These are phyloP conservation scores for Hebeloma cylindrosporum DNA, from an alignment of 768 basidiomycete species.

Conservation along the genomic window DNA sequence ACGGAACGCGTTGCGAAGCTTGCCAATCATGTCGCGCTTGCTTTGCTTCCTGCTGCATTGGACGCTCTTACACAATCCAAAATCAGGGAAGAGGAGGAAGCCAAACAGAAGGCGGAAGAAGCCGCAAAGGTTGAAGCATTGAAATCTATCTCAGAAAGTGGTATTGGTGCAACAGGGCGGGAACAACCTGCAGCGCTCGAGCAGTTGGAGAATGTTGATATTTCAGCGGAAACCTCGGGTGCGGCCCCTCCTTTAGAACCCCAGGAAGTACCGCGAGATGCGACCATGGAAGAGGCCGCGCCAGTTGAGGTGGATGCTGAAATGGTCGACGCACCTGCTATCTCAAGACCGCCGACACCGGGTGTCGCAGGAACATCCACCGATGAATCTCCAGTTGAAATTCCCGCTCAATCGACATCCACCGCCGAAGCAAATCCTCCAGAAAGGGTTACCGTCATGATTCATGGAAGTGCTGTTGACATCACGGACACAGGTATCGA, in stretches of 20 bases:
- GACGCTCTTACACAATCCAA: conserved; percentile 61
- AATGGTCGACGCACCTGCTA: conserved; percentile 44
- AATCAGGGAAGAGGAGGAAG: conserved; percentile 55
- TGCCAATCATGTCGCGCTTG: conserved; percentile 67
- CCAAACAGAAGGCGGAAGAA: conserved; percentile 42
- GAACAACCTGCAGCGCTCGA: conserved; percentile 1
- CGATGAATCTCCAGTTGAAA: conserved; percentile 12
- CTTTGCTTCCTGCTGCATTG: conserved; percentile 77
- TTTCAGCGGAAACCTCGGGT: not conserved
- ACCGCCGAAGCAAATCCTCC: conserved; percentile 31
- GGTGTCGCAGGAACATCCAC: conserved; percentile 3
- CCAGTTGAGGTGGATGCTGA: conserved; percentile 44
- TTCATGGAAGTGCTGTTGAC: conserved; percentile 91
- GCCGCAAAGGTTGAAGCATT: conserved; percentile 32
- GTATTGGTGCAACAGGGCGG: conserved; percentile 3
- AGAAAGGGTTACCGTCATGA: conserved; percentile 81
- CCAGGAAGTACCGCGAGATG: conserved; percentile 23
- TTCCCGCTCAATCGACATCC: conserved; percentile 22
- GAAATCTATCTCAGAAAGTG: conserved; percentile 23
- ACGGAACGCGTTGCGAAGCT: conserved; percentile 66
- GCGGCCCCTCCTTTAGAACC: not conserved
- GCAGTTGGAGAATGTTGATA: not conserved
- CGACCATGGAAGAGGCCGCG: conserved; percentile 34
- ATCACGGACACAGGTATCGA: conserved; percentile 99
- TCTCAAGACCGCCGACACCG: conserved; percentile 3